Evolutionary conservation across 1,284 basidiomycete genomes (phyloP), one percentile per base, ranked within the genome.

Genomic region (Austroboletus niveus): DNA sequence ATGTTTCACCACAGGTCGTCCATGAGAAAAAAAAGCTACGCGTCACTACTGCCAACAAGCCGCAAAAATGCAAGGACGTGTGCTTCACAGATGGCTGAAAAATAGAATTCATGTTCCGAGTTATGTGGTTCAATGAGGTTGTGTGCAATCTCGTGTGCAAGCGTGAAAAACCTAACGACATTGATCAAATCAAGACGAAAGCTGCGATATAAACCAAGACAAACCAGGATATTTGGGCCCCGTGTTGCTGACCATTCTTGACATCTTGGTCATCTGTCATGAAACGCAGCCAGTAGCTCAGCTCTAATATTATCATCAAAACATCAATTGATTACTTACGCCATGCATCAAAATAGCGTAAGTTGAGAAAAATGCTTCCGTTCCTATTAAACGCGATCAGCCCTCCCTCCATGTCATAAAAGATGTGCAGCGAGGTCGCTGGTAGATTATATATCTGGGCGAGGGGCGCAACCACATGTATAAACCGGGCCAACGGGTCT

Each of bases 341-440:
- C 94, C 93, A 94, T 51, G 86, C 84, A 63, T 89, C 78, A 60
- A 85, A 96, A 67, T 88, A 96, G 42, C 92, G 77, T 31, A 94
- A 74, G 67, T 98, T 99, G 58, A 97, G 74, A 72, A 94, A 98
- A 34, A 99, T 78, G 52, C 87, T 87, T 2, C 92, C 92, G 45
- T 84, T 85, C 30, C 93, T 79, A 69, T 99, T 99, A 76, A 98
- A 98, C 0, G 94, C 95, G 53, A 98, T 96, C 30, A 89, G 72
- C 1, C 85, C 87, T 2, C 94, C 94, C 8, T 75, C 73, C 5
- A 77, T 43, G 42, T 43, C 42, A 43, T 43, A 32, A 32, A 43
- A 43, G 7, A 43, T 80, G 61, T 95, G 91, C 57, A 98, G 63
- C 50, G 87, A 88, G 0, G 80, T 74, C 15, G 83, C 74, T 0